Evolutionary conservation across 768 basidiomycete species (phyloP).

Genomic region (Xerocomellus chrysenteron): DNA sequence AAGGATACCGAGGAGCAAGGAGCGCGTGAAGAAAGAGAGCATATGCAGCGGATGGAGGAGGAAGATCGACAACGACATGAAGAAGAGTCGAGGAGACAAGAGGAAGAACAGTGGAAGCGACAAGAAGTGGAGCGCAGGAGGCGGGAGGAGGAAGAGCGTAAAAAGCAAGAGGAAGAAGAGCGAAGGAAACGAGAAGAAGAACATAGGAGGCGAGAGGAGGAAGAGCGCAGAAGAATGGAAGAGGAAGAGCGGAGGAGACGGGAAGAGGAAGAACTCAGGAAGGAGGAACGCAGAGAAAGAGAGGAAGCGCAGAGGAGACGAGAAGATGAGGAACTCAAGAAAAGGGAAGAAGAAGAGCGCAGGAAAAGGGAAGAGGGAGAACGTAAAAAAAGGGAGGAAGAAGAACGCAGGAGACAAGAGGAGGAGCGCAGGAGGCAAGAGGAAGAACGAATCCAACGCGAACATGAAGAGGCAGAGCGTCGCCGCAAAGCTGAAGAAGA

Average conservation of each 20-base stretch:
- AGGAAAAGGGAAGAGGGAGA: neutral
- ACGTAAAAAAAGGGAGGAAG: neutral
- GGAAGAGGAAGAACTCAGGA: conserved; percentile 9
- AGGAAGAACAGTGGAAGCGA: neutral
- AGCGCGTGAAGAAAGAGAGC: neutral
- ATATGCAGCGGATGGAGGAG: neutral
- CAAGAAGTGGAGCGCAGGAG: neutral
- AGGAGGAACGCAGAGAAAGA: conserved; percentile 22
- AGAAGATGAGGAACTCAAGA: conserved; percentile 14
- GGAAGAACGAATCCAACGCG: conserved; percentile 37
- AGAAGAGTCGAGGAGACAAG: conserved; percentile 1
- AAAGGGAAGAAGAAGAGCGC: conserved; percentile 19
- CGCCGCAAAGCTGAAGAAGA: conserved; percentile 47
- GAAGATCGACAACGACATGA: neutral
- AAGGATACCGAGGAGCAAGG: neutral
- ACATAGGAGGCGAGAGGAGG: conserved; percentile 34
- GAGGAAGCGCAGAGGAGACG: conserved; percentile 9
- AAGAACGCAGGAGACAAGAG: conserved; percentile 20
- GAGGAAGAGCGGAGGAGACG: conserved; percentile 12
- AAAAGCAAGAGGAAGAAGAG: conserved; percentile 19
- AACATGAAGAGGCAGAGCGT: conserved; percentile 48
- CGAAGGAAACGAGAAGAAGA: conserved; percentile 19
- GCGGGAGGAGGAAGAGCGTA: neutral
- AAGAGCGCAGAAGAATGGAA: conserved; percentile 44
- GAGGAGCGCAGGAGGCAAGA: conserved; percentile 42